Conservation (phyloP, 257 asterid genomes). For the Petunia axillaris region DNA sequence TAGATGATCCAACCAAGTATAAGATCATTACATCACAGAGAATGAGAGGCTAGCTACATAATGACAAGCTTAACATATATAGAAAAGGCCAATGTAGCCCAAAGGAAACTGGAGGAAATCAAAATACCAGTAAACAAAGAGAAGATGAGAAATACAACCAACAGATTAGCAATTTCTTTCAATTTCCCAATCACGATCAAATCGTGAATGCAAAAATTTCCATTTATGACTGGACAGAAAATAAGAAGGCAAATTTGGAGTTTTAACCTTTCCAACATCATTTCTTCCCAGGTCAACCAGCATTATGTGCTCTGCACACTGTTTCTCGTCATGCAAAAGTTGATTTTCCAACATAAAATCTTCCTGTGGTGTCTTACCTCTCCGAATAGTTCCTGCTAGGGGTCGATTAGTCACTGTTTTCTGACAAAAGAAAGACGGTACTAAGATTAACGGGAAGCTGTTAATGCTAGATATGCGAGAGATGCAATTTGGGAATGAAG, state of each 20-base stretch:
- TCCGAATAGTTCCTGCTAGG: conserved; percentile 89
- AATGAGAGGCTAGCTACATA: neutral
- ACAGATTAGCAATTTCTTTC: conserved; percentile 1
- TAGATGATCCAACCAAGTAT: neutral
- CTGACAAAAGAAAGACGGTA: conserved; percentile 46
- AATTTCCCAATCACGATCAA: neutral
- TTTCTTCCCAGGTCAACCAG: conserved; percentile 98
- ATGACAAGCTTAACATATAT: neutral
- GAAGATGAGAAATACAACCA: conserved; percentile 1
- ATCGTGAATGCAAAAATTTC: neutral
- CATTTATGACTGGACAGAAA: neutral
- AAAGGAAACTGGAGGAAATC: neutral
- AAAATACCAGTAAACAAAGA: conserved; percentile 9
- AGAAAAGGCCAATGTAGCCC: neutral
- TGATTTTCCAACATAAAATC: conserved; percentile 87
- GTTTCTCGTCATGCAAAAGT: conserved; percentile 86
- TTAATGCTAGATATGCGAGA: conserved; percentile 10
- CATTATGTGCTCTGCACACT: conserved; percentile 98
- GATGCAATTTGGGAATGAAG: conserved; percentile 12
- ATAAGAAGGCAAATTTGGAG: conserved; percentile 5
- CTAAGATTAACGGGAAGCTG: conserved; percentile 23
- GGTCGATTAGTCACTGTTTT: conserved; percentile 83
- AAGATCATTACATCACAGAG: conserved; percentile 7
- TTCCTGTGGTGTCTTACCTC: conserved; percentile 91
- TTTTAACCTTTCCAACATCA: conserved; percentile 93